Evolutionary conservation across 352 stramenopile species (phyloP), one percentile per base, ranked within the genome.

Genomic region (Pythium aristosporum): DNA sequence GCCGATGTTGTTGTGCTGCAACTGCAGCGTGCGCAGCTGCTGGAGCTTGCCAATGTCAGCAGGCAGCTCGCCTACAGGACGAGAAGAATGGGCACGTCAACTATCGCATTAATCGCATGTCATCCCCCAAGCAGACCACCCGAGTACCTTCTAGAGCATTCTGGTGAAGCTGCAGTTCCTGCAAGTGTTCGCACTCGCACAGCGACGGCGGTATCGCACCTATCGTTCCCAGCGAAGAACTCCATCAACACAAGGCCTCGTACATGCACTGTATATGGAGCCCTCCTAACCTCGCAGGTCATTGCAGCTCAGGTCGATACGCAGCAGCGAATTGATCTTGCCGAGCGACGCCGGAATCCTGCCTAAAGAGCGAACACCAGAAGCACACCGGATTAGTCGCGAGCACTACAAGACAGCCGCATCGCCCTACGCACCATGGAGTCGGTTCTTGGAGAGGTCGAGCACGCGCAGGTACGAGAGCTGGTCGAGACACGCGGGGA

Each of bases 1-100:
- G 16, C 70, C 72, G 59, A 96, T 65, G 51, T 85, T 91, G 72
- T 96, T 96, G 67, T 93, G 82, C 66, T 96, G 85, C 11, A 96
- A 71, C 46, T 92, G 82, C 9, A 94, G 70, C 36, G 80, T 89
- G n/a, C 74, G 75, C 11, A 96, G 73, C 51, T 79, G 69, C 42
- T 80, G 72, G 6, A 94, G 69, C 39, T 73, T 72, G 6, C 79
- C 82, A 18, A 96, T 56, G 30, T 87, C 70, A 3, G 39, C 62
- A 6, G 84, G 84, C 0, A 95, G 65, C 15, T 66, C 62, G 18
- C 74, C 76, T 85, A 21, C 25, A 9, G 16, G 11, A 54, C 3
- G 28, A 50, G 23, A 28, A 30, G 25, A 2, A 30, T 30, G 25
- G 25, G 25, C 25, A 30, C 25, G 25, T 30, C 25, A 30, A 5